These are phyloP conservation scores for Chlorella ohadii DNA, from an alignment of 139 green algal species.

Conservation along the genomic window DNA sequence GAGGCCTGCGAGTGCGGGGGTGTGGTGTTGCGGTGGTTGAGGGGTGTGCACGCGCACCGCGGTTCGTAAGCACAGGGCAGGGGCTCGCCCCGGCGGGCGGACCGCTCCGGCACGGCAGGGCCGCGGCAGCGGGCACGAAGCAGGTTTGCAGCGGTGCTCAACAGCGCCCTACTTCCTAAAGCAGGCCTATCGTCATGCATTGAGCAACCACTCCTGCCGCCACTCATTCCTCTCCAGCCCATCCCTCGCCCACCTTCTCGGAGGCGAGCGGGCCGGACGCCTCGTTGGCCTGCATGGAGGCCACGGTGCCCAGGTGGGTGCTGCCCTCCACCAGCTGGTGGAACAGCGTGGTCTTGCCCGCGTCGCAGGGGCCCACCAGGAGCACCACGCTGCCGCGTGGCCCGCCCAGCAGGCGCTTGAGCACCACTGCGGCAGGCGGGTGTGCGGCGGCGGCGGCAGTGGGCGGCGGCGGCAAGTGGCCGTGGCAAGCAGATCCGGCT, in stretches of 20 bases:
- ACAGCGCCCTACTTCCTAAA: too few species aligned
- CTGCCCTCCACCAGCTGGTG: conserved; percentile 67
- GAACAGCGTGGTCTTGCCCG: conserved; percentile 87
- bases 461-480: not conserved
- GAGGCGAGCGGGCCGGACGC: conserved; percentile 18
- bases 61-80: too few species aligned
- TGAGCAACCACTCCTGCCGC: too few species aligned
- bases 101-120: too few species aligned
- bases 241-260: conserved; percentile 33
- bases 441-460: not conserved
- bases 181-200: too few species aligned
- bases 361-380: conserved; percentile 70
- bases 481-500: too few species aligned
- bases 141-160: too few species aligned
- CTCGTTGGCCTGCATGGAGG: conserved; percentile 77
- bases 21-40: too few species aligned
- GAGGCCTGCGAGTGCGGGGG: not conserved
- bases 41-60: too few species aligned
- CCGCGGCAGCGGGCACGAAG: too few species aligned
- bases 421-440: conserved; percentile 26
- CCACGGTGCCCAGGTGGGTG: conserved; percentile 68
- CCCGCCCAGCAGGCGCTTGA: conserved; percentile 4
- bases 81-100: too few species aligned
- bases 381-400: conserved; percentile 53
- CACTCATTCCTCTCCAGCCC: too few species aligned